These are phyloP conservation scores for Begonia fuchsioides DNA, from an alignment of 306 rosid genomes.

Conservation along the genomic window DNA sequence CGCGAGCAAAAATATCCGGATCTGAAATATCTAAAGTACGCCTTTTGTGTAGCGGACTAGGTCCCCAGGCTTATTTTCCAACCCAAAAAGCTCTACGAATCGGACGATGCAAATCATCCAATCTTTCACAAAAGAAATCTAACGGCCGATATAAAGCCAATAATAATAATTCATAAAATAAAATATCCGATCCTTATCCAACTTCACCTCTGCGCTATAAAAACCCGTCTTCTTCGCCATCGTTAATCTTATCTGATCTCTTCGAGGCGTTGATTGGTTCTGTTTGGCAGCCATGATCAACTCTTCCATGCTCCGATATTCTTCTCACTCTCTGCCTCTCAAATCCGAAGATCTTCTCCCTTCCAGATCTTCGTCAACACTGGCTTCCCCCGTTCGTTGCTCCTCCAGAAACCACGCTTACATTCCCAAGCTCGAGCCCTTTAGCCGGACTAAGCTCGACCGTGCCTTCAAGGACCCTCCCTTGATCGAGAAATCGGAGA, in stretches of 20 bases:
- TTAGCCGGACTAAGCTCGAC: constrained; percentile 54
- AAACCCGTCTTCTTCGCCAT: not conserved
- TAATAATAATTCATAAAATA: not conserved
- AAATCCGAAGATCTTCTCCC: constrained; percentile 21
- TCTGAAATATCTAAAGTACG: not conserved
- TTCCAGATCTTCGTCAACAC: constrained; percentile 9
- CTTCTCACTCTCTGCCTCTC: constrained; percentile 21
- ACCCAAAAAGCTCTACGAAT: not conserved
- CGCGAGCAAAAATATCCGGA: too few relatives aligned
- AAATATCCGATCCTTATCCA: constrained; percentile 19
- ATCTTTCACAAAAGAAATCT: not conserved
- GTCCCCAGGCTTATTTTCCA: constrained; percentile 3
- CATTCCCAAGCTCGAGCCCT: constrained; percentile 81
- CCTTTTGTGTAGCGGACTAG: constrained; percentile 2
- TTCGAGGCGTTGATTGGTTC: not conserved
- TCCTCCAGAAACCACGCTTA: constrained; percentile 37
- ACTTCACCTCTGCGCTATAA: not conserved
- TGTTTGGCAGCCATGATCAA: constrained; percentile 23
- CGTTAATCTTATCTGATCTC: not conserved
- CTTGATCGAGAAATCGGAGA: constrained; percentile 57
- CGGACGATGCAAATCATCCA: not conserved
- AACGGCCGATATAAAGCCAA: not conserved
- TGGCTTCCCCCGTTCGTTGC: constrained; percentile 21
- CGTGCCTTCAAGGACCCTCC: constrained; percentile 59
- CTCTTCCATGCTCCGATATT: constrained; percentile 23